Percentiles rank a stretch among this genome's conserved stretches.
Conservation (phyloP, 176 grass and related monocot species). For the Poa annua region DNA sequence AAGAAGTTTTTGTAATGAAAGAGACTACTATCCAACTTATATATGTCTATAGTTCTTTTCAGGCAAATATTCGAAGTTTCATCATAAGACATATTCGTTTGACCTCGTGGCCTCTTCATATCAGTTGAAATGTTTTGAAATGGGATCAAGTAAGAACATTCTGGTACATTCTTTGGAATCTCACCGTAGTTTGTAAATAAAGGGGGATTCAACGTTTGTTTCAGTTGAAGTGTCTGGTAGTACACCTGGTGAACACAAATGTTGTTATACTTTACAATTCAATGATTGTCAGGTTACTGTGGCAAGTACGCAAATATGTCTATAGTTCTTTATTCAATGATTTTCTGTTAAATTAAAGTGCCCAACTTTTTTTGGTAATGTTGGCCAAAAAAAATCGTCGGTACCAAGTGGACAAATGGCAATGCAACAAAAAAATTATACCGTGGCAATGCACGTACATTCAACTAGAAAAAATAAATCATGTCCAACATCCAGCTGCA, state of each 20-base stretch:
- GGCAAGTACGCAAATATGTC: no score
- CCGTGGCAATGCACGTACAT: no score
- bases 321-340: no score
- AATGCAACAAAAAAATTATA: no score
- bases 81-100: constrained; percentile 36
- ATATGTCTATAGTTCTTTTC: not conserved
- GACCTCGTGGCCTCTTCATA: constrained; percentile 30
- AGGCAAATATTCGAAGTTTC: constrained; percentile 27
- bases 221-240: constrained; percentile 5
- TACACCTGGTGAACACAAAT: constrained; percentile 29
- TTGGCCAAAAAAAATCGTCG: no score
- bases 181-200: not conserved
- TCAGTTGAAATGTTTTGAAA: constrained; percentile 36
- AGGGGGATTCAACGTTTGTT: constrained; percentile 17
- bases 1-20: not conserved
- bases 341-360: no score
- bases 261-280: not conserved
- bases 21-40: not conserved
- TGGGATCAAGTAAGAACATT: constrained; percentile 20
- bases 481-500: no score
- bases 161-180: constrained; percentile 34
- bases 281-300: not conserved
- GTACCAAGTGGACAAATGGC: no score
- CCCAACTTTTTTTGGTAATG: no score
- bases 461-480: no score